Conservation (phyloP, 805 yeast genomes). For the Tetrapisispora namnaoensis region DNA sequence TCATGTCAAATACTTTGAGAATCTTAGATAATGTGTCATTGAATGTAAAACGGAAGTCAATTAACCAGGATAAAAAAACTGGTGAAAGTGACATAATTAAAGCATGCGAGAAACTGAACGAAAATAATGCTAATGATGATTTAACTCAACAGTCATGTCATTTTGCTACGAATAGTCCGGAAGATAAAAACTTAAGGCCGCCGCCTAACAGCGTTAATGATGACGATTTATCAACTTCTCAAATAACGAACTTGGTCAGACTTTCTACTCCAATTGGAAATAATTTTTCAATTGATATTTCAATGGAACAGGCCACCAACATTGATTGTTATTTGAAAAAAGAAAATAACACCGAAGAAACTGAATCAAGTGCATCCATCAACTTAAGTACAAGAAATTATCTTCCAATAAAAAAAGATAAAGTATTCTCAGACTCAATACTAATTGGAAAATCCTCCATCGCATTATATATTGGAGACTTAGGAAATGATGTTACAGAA, state of each 20-base stretch:
- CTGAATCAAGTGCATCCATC: background rate
- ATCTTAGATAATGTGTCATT: conserved; percentile 10
- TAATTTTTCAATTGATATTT: background rate
- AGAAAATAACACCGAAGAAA: background rate
- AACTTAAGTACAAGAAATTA: background rate
- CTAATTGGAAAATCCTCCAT: conserved; percentile 1
- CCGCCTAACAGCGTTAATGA: background rate
- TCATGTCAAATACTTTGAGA: conserved; percentile 3
- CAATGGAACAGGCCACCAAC: background rate
- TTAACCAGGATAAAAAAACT: background rate
- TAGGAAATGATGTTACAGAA: conserved; percentile 43
- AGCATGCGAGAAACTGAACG: background rate
- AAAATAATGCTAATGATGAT: background rate
- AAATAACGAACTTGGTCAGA: conserved; percentile 9
- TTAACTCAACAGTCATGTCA: background rate
- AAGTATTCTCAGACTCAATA: background rate
- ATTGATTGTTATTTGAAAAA: background rate
- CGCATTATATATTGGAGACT: conserved; percentile 55
- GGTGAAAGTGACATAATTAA: background rate
- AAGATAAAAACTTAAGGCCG: background rate
- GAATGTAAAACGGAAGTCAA: conserved; percentile 5
- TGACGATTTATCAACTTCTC: background rate
- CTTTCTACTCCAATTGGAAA: background rate
- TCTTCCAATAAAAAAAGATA: too few relatives aligned
- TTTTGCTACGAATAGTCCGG: background rate